Percentiles rank a stretch among this genome's conserved stretches.
phyloP scores from a whole-genome alignment of 176 grass and related monocot genomes.

The Juncus inflexus region DNA sequence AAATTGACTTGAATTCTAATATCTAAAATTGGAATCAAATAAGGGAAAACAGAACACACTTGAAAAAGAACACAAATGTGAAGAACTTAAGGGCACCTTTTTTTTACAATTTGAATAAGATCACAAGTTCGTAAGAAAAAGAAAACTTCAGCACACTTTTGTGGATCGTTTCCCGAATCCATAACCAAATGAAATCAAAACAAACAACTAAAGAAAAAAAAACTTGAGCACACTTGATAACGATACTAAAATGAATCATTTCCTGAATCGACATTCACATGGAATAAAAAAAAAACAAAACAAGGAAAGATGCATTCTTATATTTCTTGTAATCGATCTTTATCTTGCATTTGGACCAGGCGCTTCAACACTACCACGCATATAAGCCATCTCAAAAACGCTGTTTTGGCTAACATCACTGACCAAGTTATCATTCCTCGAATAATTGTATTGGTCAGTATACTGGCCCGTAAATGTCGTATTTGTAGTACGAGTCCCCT shows the following conservation, averaged over 20 bases:
- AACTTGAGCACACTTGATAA: no score
- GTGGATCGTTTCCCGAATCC: no score
- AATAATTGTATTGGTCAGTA: background rate
- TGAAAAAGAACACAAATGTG: no score
- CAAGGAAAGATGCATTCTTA: background rate
- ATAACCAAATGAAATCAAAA: no score
- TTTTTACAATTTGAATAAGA: no score
- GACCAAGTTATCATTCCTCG: background rate
- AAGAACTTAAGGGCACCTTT: no score
- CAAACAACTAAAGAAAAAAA: no score
- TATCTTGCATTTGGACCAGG: constrained; percentile 8
- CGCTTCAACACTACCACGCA: background rate
- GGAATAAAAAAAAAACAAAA: background rate
- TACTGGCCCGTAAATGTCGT: background rate
- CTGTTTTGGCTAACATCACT: constrained; percentile 19
- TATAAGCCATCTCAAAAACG: background rate
- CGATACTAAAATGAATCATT: background rate
- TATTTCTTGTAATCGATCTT: background rate
- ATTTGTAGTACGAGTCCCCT: background rate
- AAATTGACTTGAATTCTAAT: no score
- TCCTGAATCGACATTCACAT: background rate
- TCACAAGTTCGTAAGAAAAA: no score
- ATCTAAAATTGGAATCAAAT: no score
- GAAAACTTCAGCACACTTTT: no score
- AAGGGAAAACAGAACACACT: no score